Evolutionary conservation across 495 filamentous ascomycete species (phyloP).

Genomic region (Oidiodendron maius): DNA sequence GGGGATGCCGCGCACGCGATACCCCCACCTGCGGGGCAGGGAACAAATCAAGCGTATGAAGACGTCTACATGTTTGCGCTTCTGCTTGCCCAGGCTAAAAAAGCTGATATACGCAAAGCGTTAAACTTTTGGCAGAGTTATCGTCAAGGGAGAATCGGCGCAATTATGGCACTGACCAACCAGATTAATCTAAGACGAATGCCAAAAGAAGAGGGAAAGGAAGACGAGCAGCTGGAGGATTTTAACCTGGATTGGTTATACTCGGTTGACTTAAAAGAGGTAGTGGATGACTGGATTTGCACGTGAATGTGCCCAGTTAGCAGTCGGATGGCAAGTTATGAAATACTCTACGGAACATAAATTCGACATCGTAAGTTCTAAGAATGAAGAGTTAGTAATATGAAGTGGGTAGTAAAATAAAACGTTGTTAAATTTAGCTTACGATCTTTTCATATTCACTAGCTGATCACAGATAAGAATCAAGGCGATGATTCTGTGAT

Average conservation of each 20-base stretch:
- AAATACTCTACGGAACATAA: no score
- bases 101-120: constrained; percentile 7
- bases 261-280: constrained; percentile 4
- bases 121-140: constrained; percentile 13
- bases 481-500: no score
- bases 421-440: no score
- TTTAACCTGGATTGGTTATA: constrained; percentile 12
- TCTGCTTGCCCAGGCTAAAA: constrained; percentile 5
- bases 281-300: constrained; percentile 6
- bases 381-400: no score
- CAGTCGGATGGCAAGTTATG: no score
- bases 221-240: neutral
- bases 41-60: constrained; percentile 32
- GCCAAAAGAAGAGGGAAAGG: constrained; percentile 10
- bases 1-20: constrained; percentile 42
- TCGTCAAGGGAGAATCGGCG: constrained; percentile 7
- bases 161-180: constrained; percentile 6
- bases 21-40: constrained; percentile 32
- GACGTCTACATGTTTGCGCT: constrained; percentile 27
- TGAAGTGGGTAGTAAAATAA: no score
- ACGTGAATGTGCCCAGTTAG: no score
- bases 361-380: no score
- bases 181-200: constrained; percentile 10
- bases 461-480: no score
- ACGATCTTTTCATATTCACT: no score